Base-by-base conservation (phyloP, 306 rosid genomes). In the Styphnolobium japonicum region DNA sequence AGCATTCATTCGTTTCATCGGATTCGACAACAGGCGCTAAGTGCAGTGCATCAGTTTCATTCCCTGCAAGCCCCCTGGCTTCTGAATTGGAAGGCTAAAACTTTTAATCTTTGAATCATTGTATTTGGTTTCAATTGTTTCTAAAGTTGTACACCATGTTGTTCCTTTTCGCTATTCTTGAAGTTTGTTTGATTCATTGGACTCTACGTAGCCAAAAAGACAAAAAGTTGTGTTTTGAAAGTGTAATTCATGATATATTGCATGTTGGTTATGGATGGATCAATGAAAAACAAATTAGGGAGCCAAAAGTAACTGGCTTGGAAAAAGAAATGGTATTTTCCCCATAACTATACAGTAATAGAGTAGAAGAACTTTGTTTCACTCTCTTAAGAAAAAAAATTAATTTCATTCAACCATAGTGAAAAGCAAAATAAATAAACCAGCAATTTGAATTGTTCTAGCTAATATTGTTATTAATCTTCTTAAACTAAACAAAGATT, bases 41-140 rank as follows among this genome's bases (percentile, higher is more conserved):
- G 82, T 79, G 19, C 90, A 88, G 81, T 80, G 90, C 86, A 76
- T 82, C 81, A 90, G 90, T 89, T 88, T 86, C 91, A 88, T 90
- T 25, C 89, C 84, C 80, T 71, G 49, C 89, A 81, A 63, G 86
- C 91, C 88, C 0, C 4, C 79, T 4, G 0, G 55, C 79, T 15
- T 0, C 31, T 68, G 73, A 63, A 43, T 27, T 37, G 6, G 46
- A 16, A 37, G 9, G 12, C 18, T 49, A 49, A 15, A 1, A 23
- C 63, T 48, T 31, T 11, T 2, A 6, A 10, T 16, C 10, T 31
- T 49, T 31, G 16, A n/a, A n/a, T n/a, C n/a, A n/a, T n/a, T n/a
- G n/a, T n/a, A n/a, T n/a, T 23, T 33, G n/a, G n/a, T 18, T 49
- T 70, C 16, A 5, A 10, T 2, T 72, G 53, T 72, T 37, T 22